These are phyloP conservation scores for Chrysanthemum makinoi DNA, from an alignment of 129 eudicot genomes.

Conservation along the genomic window DNA sequence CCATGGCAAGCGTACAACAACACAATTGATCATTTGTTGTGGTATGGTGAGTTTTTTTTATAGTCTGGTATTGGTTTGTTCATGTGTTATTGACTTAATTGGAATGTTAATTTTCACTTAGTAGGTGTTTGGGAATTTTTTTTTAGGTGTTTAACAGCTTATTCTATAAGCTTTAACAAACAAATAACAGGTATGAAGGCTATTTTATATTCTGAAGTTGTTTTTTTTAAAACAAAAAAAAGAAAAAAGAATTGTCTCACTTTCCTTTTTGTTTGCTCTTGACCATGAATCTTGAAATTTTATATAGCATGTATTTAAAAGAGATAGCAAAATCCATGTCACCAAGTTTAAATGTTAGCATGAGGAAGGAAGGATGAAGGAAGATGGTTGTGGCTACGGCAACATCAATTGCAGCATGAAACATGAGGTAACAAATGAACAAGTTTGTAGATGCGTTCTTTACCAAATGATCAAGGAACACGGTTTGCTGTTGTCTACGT, in stretches of 20 bases:
- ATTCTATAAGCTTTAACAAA: no score
- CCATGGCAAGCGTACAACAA: no score
- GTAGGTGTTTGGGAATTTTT: no score
- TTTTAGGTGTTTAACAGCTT: no score
- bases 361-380: neutral
- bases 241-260: neutral
- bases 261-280: neutral
- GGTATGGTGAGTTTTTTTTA: no score
- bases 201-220: neutral
- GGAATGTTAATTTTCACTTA: no score
- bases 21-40: no score
- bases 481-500: no score
- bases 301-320: neutral
- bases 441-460: neutral
- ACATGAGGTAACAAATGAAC: constrained; percentile 6
- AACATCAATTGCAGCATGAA: constrained; percentile 12
- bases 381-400: neutral
- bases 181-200: neutral
- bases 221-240: neutral
- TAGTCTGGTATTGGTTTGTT: no score
- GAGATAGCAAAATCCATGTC: neutral
- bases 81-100: no score
- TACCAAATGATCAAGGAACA: no score
- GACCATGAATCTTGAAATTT: neutral
- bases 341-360: neutral